A percentile compares a stretch with the other conserved stretches of the same genome.
phyloP scores from a whole-genome alignment of 768 basidiomycete species.

The Gymnopilus junonius region DNA sequence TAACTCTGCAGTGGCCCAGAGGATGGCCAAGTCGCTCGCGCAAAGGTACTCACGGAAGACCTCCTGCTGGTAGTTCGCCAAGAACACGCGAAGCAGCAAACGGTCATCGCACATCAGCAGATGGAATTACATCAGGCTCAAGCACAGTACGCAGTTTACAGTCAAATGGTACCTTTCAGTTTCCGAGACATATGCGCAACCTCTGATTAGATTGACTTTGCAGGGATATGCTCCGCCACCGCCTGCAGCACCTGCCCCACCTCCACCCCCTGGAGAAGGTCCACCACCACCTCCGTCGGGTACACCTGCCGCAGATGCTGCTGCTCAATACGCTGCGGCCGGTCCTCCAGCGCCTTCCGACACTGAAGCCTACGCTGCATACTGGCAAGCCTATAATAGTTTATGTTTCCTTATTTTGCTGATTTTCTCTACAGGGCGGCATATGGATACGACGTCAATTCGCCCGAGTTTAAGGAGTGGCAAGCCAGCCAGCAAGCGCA shows the following conservation, averaged over 20 bases:
- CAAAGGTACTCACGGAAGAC: conserved; percentile 88
- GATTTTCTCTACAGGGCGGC: conserved; percentile 62
- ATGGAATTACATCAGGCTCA: conserved; percentile 89
- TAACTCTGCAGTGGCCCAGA: conserved; percentile 66
- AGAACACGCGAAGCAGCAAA: conserved; percentile 84
- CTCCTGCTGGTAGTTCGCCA: conserved; percentile 85
- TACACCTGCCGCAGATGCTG: conserved; percentile 55
- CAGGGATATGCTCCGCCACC: conserved; percentile 55
- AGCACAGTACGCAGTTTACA: conserved; percentile 77
- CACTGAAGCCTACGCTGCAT: conserved; percentile 61
- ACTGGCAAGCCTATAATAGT: conserved; percentile 50
- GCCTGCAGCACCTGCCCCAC: conserved; percentile 55
- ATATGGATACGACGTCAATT: conserved; percentile 87
- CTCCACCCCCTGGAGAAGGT: conserved; percentile 55
- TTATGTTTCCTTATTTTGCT: not conserved
- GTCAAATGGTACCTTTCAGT: conserved; percentile 55
- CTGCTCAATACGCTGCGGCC: conserved; percentile 37
- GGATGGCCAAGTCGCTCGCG: conserved; percentile 83
- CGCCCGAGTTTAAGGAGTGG: conserved; percentile 83
- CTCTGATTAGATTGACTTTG: not conserved
- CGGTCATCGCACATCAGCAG: conserved; percentile 71
- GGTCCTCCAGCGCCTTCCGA: conserved; percentile 46
- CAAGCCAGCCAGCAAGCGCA: conserved; percentile 73
- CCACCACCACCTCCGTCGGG: conserved; percentile 47
- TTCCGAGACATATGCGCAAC: not conserved